phyloP scores from a whole-genome alignment of 2,329 filamentous ascomycete genomes.

The Dothideomycetes sp. region DNA sequence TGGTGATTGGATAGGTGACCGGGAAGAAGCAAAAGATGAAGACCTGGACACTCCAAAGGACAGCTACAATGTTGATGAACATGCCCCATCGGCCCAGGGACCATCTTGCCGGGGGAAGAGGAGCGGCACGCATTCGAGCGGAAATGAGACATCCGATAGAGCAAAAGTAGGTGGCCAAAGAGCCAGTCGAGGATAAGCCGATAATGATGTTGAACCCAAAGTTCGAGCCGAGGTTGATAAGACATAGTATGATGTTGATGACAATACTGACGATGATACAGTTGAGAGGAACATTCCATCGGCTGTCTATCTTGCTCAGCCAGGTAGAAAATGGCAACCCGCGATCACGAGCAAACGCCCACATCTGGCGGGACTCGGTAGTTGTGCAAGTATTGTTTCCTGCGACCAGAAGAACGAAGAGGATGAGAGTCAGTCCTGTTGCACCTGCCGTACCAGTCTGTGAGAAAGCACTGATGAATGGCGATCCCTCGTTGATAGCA shows the following conservation, averaged over 20 bases:
- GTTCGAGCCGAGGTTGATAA: conserved; percentile 14
- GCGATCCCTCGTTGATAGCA: conserved; percentile 18
- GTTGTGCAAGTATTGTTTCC: conserved; percentile 7
- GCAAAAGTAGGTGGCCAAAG: conserved; percentile 31
- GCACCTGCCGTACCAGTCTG: conserved; percentile 18
- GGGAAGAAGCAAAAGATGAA: conserved; percentile 29
- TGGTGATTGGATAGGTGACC: background rate
- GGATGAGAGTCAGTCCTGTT: conserved; percentile 4
- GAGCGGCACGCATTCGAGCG: conserved; percentile 23
- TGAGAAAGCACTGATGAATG: conserved; percentile 25
- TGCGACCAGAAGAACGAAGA: conserved; percentile 7
- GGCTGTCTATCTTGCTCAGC: conserved; percentile 3
- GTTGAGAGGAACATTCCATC: conserved; percentile 8
- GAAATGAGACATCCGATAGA: conserved; percentile 29
- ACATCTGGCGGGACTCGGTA: conserved; percentile 12
- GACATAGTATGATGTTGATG: conserved; percentile 11
- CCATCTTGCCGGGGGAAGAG: conserved; percentile 27
- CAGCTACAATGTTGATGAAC: conserved; percentile 24
- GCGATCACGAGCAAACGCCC: conserved; percentile 31
- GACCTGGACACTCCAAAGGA: conserved; percentile 12
- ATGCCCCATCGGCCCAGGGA: conserved; percentile 28
- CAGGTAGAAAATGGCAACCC: conserved; percentile 27
- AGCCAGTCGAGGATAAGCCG: conserved; percentile 25
- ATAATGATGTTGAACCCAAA: conserved; percentile 15
- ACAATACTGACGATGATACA: conserved; percentile 10